Base-by-base conservation (phyloP, 2,329 filamentous ascomycete species). In the Raffaelea albimanens region DNA sequence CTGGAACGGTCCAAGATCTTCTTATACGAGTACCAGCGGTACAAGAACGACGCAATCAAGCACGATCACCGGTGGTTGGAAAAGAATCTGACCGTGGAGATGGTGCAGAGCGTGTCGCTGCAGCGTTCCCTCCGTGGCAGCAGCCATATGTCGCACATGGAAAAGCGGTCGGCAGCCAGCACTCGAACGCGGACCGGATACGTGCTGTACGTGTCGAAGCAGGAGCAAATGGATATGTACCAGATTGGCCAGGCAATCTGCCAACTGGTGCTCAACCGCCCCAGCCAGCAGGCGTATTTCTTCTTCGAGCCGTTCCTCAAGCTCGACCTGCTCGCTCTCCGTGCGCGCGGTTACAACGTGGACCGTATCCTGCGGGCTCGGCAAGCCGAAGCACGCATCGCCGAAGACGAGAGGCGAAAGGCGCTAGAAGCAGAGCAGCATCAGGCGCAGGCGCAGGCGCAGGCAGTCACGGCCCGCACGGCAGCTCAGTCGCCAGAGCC, bases 341-440 rank as follows among this genome's bases (percentile, higher is more conserved):
- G 87, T 57, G 81, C 82, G 51, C 87, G 93, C 53, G 93, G 93
- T 2, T 97, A 96, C 71, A 97, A 98, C 56, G 93, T 98, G 36
- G 88, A 96, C 59, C 84, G 93, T 44, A 97, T 98, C 52, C 73
- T 98, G 20, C 80, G 87, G 34, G 84, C 84, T 46, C 94, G 94
- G 67, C 88, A 85, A 19, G 86, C 87, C 2, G 89, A 97, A 63
- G 87, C 87, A 5, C 80, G 87, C 45, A 82, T 97, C 54, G 89
- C 88, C 0, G 90, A 96, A 59, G 85, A 86, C 57, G 82, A 88
- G 61, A 78, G 86, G 43, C 82, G 84, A 58, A 83, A 83, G 58
- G 81, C 85, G 33, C 63, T 89, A 5, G 84, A 86, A 52, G 78
- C 80, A 43, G 87, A 95, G 59, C 78, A 83, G 54, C 77, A 79